phyloP scores from a whole-genome alignment of 164 flowering plant genomes.

The Aristolochia fimbriata region DNA sequence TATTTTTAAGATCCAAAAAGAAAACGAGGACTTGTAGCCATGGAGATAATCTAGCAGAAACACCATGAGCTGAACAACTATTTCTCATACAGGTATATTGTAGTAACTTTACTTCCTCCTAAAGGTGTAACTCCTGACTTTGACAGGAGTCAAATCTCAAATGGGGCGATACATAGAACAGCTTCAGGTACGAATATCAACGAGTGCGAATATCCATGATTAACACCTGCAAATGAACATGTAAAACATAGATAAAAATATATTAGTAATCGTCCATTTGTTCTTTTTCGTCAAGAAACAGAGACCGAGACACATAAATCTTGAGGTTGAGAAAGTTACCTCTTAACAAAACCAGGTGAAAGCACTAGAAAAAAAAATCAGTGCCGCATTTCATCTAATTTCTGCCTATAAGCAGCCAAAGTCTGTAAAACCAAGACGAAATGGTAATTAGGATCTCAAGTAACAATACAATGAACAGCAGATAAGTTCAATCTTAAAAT shows the following conservation, averaged over 20 bases:
- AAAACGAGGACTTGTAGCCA: no score
- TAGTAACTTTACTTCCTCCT: no score
- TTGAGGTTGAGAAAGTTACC: no score
- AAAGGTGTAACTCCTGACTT: not conserved
- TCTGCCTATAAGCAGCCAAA: constrained; percentile 92
- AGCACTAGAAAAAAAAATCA: constrained; percentile 6
- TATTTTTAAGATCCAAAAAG: no score
- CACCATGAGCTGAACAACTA: no score
- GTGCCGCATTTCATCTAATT: constrained; percentile 78
- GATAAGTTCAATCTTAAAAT: no score
- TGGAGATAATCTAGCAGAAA: no score
- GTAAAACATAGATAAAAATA: not conserved
- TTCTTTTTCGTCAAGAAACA: no score
- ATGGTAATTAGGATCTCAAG: not conserved
- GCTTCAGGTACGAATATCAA: not conserved
- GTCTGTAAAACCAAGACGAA: constrained; percentile 36
- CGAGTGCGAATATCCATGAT: not conserved
- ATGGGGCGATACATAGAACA: not conserved
- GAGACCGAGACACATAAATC: no score
- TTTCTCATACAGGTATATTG: no score
- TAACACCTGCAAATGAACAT: constrained; percentile 11
- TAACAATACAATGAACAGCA: not conserved
- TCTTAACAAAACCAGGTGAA: not conserved
- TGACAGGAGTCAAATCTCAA: not conserved
- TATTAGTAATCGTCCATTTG: no score